phyloP scores from a whole-genome alignment of 2,329 filamentous ascomycete species.

The Aspergillus novofumigatus region DNA sequence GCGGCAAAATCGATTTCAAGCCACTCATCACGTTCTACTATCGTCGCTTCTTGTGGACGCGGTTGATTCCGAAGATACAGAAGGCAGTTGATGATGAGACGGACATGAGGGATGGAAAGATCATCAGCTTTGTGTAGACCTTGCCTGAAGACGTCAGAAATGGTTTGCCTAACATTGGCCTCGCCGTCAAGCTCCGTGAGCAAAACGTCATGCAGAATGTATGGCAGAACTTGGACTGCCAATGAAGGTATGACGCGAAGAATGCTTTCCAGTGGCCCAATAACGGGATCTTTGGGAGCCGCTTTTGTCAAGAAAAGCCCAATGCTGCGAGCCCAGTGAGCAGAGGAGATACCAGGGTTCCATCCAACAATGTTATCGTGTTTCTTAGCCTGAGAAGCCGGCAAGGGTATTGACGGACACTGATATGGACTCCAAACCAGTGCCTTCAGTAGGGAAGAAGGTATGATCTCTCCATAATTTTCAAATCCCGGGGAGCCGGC shows the following conservation, averaged over 20 bases:
- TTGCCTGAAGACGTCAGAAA: slow-evolving; percentile 63
- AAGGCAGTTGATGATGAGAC: slow-evolving; percentile 71
- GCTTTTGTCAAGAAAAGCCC: slow-evolving; percentile 54
- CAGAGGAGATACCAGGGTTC: slow-evolving; percentile 17
- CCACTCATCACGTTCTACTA: slow-evolving; percentile 77
- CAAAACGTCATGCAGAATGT: slow-evolving; percentile 78
- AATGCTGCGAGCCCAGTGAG: slow-evolving; percentile 34
- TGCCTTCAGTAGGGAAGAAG: slow-evolving; percentile 34
- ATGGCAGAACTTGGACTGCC: slow-evolving; percentile 72
- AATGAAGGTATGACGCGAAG: slow-evolving; percentile 64
- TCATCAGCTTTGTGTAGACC: slow-evolving; percentile 54
- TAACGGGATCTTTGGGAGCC: slow-evolving; percentile 60
- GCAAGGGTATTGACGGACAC: slow-evolving; percentile 31
- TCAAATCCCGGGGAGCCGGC: slow-evolving; percentile 25
- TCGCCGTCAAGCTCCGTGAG: slow-evolving; percentile 62
- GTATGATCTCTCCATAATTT: slow-evolving; percentile 34
- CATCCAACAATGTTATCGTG: slow-evolving; percentile 13
- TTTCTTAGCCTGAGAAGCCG: slow-evolving; percentile 15
- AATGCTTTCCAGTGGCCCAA: slow-evolving; percentile 64
- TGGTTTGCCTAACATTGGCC: slow-evolving; percentile 53
- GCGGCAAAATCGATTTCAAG: slow-evolving; percentile 73
- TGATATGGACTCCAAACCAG: slow-evolving; percentile 41
- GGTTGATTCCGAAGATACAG: slow-evolving; percentile 84
- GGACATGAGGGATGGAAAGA: slow-evolving; percentile 58
- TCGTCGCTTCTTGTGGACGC: slow-evolving; percentile 69